phyloP scores from a whole-genome alignment of 768 basidiomycete species.

The Trichaptum fuscoviolaceum region DNA sequence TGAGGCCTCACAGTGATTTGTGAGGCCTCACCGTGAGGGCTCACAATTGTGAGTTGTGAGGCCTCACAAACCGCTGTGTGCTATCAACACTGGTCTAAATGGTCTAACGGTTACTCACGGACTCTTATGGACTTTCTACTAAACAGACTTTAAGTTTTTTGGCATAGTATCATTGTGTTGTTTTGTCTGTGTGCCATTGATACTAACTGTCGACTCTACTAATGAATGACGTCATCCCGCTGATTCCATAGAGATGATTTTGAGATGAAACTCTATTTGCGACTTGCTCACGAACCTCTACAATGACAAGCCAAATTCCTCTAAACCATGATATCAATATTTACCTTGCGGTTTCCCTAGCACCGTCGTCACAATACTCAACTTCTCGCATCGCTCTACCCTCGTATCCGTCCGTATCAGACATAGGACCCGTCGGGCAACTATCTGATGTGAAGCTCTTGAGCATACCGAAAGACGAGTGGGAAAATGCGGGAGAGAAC shows the following conservation, averaged over 20 bases:
- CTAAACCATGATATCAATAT: constrained; percentile 35
- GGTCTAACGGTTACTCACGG: not conserved
- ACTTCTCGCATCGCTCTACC: constrained; percentile 27
- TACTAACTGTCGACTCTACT: too few species aligned
- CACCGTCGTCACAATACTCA: constrained; percentile 28
- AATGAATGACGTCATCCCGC: not conserved
- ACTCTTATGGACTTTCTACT: not conserved
- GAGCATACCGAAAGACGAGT: constrained; percentile 35
- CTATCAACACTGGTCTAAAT: too few species aligned
- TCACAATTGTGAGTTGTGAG: too few species aligned
- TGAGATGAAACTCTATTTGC: not conserved
- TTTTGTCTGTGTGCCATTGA: too few species aligned
- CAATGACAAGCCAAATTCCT: constrained; percentile 1
- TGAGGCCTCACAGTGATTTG: too few species aligned
- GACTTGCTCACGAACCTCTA: not conserved
- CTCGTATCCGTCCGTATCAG: constrained; percentile 29
- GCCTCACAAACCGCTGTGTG: too few species aligned
- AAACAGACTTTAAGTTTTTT: not conserved
- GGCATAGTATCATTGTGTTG: not conserved
- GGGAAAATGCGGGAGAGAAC: constrained; percentile 28
- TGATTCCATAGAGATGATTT: not conserved
- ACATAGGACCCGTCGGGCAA: constrained; percentile 38
- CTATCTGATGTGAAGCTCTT: constrained; percentile 41
- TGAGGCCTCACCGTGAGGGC: too few species aligned
- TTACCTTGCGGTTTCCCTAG: constrained; percentile 39